A percentile compares a stretch with the other conserved stretches of the same genome.
These are phyloP conservation scores for Penicillium sp. DNA, from an alignment of 2,329 filamentous ascomycete genomes.

Conservation along the genomic window DNA sequence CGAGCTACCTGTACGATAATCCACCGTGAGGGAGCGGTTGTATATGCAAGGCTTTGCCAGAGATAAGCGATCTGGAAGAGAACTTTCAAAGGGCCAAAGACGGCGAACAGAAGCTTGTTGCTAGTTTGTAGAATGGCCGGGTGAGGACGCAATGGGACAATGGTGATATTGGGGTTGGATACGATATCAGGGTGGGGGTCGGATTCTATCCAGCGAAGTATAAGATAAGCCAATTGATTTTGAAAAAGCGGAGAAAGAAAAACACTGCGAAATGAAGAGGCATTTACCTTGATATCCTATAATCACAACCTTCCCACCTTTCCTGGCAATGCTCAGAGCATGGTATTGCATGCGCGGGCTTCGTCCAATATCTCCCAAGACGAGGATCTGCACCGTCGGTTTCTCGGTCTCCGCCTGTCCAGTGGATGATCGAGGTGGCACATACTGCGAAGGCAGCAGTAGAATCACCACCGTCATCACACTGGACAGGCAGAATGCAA, in stretches of 20 bases:
- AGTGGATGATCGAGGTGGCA: conserved; percentile 26
- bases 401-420: conserved; percentile 32
- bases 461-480: conserved; percentile 54
- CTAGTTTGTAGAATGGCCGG: conserved; percentile 67
- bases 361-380: conserved; percentile 91
- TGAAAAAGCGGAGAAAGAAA: neutral
- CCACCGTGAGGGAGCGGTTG: conserved; percentile 74
- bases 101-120: conserved; percentile 71
- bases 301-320: conserved; percentile 77
- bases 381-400: conserved; percentile 74
- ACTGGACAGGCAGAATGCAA: conserved; percentile 49
- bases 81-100: conserved; percentile 81
- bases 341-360: conserved; percentile 99
- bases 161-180: conserved; percentile 66
- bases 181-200: conserved; percentile 76
- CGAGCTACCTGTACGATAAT: conserved; percentile 72
- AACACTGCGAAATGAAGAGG: neutral
- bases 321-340: conserved; percentile 84
- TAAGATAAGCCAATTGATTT: neutral
- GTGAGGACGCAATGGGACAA: conserved; percentile 69
- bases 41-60: conserved; percentile 71
- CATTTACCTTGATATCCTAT: conserved; percentile 79
- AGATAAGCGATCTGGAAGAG: conserved; percentile 76
- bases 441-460: conserved; percentile 56
- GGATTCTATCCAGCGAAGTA: conserved; percentile 60